Conservation (phyloP, 1,284 basidiomycete genomes). For the Cryptococcus neoformans region DNA sequence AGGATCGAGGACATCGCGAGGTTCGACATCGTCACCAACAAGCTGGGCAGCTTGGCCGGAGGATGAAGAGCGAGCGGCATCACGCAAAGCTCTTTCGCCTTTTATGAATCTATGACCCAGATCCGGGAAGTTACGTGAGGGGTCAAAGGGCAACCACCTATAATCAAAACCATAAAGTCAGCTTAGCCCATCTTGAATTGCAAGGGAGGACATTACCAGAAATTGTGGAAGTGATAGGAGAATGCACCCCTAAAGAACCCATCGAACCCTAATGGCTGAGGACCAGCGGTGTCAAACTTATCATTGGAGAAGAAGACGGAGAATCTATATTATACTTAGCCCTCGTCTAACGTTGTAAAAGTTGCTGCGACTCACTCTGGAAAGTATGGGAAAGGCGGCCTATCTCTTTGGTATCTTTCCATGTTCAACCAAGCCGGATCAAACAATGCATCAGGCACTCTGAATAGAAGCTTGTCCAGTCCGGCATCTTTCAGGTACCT, state of each 20-base stretch:
- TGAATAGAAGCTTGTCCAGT: conserved; percentile 66
- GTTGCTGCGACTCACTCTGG: conserved; percentile 57
- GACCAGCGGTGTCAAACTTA: conserved; percentile 62
- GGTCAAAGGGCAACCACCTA: conserved; percentile 93
- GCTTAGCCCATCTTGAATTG: not conserved
- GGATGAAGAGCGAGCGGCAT: conserved; percentile 38
- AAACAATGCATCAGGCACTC: conserved; percentile 78
- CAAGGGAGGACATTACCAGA: conserved; percentile 61
- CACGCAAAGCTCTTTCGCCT: conserved; percentile 60
- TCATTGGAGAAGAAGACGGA: conserved; percentile 78
- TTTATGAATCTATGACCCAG: conserved; percentile 72
- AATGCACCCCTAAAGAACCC: conserved; percentile 83
- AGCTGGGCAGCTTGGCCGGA: conserved; percentile 11
- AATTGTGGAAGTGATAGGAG: conserved; percentile 84
- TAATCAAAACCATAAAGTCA: not conserved
- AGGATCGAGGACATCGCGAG: conserved; percentile 7
- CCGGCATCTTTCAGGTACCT: conserved; percentile 74
- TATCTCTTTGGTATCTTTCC: conserved; percentile 73
- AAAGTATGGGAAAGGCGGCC: conserved; percentile 81
- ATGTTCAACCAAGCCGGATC: conserved; percentile 84
- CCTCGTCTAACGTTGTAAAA: not conserved
- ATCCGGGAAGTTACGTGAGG: conserved; percentile 84
- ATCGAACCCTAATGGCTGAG: conserved; percentile 72
- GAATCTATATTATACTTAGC: conserved; percentile 54
- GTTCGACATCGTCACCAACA: conserved; percentile 9